These are phyloP conservation scores for Penicillium thymicola DNA, from an alignment of 2,329 filamentous ascomycete genomes.

Conservation along the genomic window DNA sequence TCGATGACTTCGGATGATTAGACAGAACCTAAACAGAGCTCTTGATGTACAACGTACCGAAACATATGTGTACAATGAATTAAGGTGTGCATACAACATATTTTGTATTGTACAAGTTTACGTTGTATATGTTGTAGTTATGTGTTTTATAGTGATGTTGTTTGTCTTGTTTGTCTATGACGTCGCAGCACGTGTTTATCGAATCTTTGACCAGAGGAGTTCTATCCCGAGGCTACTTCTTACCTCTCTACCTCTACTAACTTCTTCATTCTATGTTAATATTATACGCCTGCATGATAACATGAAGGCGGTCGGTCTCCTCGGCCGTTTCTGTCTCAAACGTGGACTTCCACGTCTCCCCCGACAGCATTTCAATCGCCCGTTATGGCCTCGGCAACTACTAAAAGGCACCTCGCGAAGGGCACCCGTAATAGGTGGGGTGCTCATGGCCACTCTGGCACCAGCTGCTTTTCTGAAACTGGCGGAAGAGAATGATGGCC, in stretches of 20 bases:
- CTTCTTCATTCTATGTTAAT: constrained; percentile 6
- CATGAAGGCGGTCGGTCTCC: constrained; percentile 51
- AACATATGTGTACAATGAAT: too few species aligned
- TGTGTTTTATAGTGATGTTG: neutral
- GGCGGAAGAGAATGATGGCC: constrained; percentile 48
- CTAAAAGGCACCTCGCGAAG: constrained; percentile 18
- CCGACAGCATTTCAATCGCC: constrained; percentile 27
- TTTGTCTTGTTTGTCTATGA: constrained; percentile 4
- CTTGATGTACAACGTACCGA: too few species aligned
- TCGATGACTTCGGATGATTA: neutral
- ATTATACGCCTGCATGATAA: constrained; percentile 24
- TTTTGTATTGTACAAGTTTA: neutral
- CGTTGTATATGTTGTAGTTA: too few species aligned
- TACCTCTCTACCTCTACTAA: neutral
- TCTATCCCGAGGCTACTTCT: neutral
- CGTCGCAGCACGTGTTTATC: constrained; percentile 12
- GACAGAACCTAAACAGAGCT: neutral
- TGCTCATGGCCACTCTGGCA: constrained; percentile 48
- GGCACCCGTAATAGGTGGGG: constrained; percentile 25
- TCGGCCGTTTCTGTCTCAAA: constrained; percentile 51
- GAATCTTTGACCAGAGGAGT: neutral
- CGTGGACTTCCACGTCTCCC: constrained; percentile 37
- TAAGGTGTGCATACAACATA: neutral
- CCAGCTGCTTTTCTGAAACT: constrained; percentile 60
- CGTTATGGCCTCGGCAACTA: constrained; percentile 25